These are phyloP conservation scores for Suhomyces taliae DNA, from an alignment of 1,139 yeast genomes.

Conservation along the genomic window DNA sequence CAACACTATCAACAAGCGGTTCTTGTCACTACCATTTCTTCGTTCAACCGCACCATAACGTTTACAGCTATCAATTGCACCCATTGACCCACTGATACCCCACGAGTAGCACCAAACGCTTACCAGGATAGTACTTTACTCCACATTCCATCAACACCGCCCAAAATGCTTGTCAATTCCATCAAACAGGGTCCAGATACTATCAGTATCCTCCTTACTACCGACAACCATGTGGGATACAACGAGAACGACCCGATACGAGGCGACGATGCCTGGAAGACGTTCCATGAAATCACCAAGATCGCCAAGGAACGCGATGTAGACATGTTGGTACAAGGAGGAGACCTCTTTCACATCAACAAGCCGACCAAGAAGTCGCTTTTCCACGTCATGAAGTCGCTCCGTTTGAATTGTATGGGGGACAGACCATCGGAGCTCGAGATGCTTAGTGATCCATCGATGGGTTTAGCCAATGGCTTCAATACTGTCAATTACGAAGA, in stretches of 20 bases:
- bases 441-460: constrained; percentile 73
- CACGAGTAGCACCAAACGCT: no score
- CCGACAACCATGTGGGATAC: constrained; percentile 97
- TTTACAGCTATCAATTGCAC: no score
- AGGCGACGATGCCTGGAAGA: constrained; percentile 86
- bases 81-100: no score
- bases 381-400: constrained; percentile 75
- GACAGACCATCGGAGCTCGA: constrained; percentile 88
- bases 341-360: constrained; percentile 89
- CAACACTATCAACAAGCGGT: no score
- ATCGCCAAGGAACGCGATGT: constrained; percentile 74
- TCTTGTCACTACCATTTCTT: no score
- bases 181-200: constrained; percentile 52
- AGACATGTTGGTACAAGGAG: constrained; percentile 89
- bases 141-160: no score
- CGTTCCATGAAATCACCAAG: constrained; percentile 79
- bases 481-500: constrained; percentile 85
- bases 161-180: constrained; percentile 1
- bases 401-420: constrained; percentile 76
- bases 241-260: constrained; percentile 86
- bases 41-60: no score
- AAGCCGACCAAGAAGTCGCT: constrained; percentile 86
- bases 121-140: no score
- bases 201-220: constrained; percentile 74
- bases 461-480: constrained; percentile 58